Percentiles rank a stretch among this genome's conserved stretches.
Evolutionary conservation across 805 yeast species (phyloP).

Genomic region (Cyberlindnera americana): DNA sequence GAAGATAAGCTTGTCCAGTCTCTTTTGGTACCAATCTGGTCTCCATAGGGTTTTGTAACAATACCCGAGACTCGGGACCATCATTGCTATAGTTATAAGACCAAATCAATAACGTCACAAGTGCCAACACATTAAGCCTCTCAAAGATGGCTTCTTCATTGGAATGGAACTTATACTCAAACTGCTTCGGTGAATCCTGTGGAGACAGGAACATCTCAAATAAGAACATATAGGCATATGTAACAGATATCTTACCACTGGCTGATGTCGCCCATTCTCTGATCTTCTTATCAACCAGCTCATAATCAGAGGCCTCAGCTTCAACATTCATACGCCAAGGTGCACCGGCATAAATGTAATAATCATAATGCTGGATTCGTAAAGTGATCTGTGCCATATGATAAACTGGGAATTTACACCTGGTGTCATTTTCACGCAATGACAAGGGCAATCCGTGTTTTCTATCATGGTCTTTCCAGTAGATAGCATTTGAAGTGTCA

Average conservation of each 20-base stretch:
- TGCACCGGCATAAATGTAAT: conserved; percentile 76
- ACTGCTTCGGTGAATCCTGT: conserved; percentile 40
- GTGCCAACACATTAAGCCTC: conserved; percentile 33
- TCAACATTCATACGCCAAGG: conserved; percentile 74
- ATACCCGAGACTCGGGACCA: conserved; percentile 42
- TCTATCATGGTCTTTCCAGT: conserved; percentile 20
- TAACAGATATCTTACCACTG: conserved; percentile 49
- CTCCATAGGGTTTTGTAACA: conserved; percentile 20
- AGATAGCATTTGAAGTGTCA: conserved; percentile 21
- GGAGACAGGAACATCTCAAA: conserved; percentile 60
- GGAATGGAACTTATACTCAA: conserved; percentile 43
- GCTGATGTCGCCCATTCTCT: conserved; percentile 46
- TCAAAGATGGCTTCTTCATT: conserved; percentile 48
- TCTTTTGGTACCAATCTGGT: conserved; percentile 36
- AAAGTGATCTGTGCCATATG: conserved; percentile 72
- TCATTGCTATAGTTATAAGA: conserved; percentile 44
- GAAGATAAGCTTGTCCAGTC: conserved; percentile 47
- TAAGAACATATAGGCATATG: conserved; percentile 59
- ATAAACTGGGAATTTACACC: conserved; percentile 64
- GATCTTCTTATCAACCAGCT: conserved; percentile 46
- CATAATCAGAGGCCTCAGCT: conserved; percentile 49
- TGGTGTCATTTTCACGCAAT: conserved; percentile 34
- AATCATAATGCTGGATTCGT: conserved; percentile 72
- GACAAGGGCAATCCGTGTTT: conserved; percentile 20
- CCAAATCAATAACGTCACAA: conserved; percentile 41